Evolutionary conservation across 352 stramenopile species (phyloP).

Genomic region (Globisporangium solare): DNA sequence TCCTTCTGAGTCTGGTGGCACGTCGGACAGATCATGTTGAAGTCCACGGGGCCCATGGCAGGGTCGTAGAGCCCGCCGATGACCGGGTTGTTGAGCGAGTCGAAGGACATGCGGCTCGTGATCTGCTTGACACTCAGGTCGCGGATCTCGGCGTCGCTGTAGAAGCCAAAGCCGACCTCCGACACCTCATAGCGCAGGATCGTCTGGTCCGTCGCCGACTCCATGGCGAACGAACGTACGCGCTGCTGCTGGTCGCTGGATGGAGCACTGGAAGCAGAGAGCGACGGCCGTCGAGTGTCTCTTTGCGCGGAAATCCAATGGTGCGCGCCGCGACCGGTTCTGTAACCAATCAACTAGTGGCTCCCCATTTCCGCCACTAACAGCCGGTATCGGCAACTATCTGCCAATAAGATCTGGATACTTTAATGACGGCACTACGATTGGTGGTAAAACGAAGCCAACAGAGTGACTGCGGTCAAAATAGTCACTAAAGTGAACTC

Average conservation of each 20-base stretch:
- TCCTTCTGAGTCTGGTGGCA: constrained; percentile 94
- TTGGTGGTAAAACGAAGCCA: not conserved
- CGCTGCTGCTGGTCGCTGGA: not conserved
- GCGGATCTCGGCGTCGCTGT: constrained; percentile 97
- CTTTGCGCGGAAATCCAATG: constrained; percentile 13
- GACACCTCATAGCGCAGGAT: constrained; percentile 89
- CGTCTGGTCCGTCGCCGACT: constrained; percentile 86
- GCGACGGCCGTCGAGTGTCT: not conserved
- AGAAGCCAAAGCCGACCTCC: constrained; percentile 94
- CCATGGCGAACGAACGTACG: too few species aligned
- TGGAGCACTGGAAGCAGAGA: not conserved
- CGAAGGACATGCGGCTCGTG: constrained; percentile 93
- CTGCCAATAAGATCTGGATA: not conserved
- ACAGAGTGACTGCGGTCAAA: not conserved
- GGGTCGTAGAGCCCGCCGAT: constrained; percentile 97
- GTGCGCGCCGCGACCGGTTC: constrained; percentile 4
- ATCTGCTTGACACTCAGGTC: constrained; percentile 96
- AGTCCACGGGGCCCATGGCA: constrained; percentile 91
- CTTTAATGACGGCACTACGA: not conserved
- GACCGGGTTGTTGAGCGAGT: constrained; percentile 93
- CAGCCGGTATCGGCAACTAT: not conserved
- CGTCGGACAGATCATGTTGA: constrained; percentile 91
- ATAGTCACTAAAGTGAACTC: not conserved
- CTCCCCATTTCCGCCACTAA: not conserved
- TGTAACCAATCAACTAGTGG: constrained; percentile 1